Evolutionary conservation across 208 protist species (phyloP).

Genomic region (Sergeia podlipaevii): DNA sequence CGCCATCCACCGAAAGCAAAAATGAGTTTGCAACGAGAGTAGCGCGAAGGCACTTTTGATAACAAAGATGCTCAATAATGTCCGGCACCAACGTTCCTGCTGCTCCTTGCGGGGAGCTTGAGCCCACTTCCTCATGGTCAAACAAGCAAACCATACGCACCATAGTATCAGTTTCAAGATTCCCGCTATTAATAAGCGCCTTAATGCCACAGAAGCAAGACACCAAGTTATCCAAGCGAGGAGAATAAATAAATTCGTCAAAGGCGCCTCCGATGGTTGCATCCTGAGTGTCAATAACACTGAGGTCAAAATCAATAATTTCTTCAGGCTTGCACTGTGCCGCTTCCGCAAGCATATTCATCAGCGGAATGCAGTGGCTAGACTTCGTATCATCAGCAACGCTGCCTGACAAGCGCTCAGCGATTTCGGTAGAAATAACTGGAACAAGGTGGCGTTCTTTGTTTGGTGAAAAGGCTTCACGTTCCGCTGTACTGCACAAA

Average conservation of each 20-base stretch:
- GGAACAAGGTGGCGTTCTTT: constrained; percentile 94
- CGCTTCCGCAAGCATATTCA: constrained; percentile 67
- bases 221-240: constrained; percentile 95
- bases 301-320: constrained; percentile 96
- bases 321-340: constrained; percentile 54
- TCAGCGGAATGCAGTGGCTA: constrained; percentile 66
- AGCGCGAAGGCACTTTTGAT: constrained; percentile 21
- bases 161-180: constrained; percentile 64
- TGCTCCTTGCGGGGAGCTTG: constrained; percentile 68
- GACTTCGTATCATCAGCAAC: constrained; percentile 5
- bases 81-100: constrained; percentile 70
- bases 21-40: constrained; percentile 88
- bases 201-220: constrained; percentile 93
- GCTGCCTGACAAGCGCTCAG: constrained; percentile 10
- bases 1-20: constrained; percentile 95
- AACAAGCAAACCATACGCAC: constrained; percentile 87
- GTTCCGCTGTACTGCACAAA: constrained; percentile 69
- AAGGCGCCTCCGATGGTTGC: constrained; percentile 86
- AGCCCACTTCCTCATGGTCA: constrained; percentile 92
- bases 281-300: constrained; percentile 92
- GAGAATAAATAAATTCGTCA: constrained; percentile 96
- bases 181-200: constrained; percentile 47
- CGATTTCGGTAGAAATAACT: constrained; percentile 73
- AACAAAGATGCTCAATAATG: constrained; percentile 68
- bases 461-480: constrained; percentile 92